Base-by-base conservation (phyloP, 2,329 filamentous ascomycete genomes). In the Chrysoporthe cubensis region DNA sequence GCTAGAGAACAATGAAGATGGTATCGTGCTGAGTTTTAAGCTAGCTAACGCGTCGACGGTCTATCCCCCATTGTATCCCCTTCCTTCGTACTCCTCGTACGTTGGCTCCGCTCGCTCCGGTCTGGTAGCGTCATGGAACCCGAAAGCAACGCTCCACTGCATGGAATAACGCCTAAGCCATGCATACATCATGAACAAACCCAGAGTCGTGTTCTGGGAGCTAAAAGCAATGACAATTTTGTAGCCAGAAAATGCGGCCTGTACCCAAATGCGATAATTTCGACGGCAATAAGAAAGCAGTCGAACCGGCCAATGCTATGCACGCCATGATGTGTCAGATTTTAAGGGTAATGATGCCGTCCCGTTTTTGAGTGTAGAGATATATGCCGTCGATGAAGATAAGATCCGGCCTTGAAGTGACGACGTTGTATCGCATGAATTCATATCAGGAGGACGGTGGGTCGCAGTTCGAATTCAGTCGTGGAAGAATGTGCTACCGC, bases 401-500 rank as follows among this genome's bases (percentile, higher is more conserved):
- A 40, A 44, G 18, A 42, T 44, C 9, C 13, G 44, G 16, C 26
- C 42, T 18, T n/a, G 32, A 61, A 32, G 4, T 58, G 58, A 44
- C 3, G 50, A 54, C 50, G 37, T 65, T 48, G 62, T 18, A n/a
- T 62, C 42, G 44, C 13, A 14, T 34, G 8, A 56, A 42, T 21
- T 50, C 56, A 58, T 34, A 21, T 58, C 21, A 40, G 3, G 52
- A 32, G 5, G 32, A 21, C 26, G 6, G 26, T 52, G 4, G 34
- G 13, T 26, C 8, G 42, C 42, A 18, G 7, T 54, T 46, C 58
- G 42, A 16, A 32, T 48, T 84, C 79, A 70, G 68, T 85, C 83
- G 66, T 82, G 81, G 74, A 87, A 86, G 72, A 87, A 87, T 0
- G 81, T 82, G 43, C 80, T 78, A 72, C 80, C 83, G 57, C 79